phyloP scores from a whole-genome alignment of 257 asterid species.

The Sherardia arvensis region DNA sequence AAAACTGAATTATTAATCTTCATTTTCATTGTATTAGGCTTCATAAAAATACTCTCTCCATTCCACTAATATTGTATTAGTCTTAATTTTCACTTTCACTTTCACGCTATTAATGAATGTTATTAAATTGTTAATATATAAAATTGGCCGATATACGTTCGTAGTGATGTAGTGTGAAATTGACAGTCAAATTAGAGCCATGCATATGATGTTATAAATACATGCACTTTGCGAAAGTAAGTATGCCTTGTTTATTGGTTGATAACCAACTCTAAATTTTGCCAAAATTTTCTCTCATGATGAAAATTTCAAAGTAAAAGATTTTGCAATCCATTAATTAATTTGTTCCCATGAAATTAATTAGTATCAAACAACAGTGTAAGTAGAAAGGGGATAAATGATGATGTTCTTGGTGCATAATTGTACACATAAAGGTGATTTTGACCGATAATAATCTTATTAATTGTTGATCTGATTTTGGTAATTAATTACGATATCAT shows the following conservation, averaged over 20 bases:
- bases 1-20: too few species aligned
- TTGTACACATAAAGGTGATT: neutral
- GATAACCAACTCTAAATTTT: conserved; percentile 5
- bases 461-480: neutral
- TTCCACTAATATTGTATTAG: too few species aligned
- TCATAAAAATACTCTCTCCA: too few species aligned
- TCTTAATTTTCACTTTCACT: too few species aligned
- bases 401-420: neutral
- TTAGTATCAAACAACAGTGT: neutral
- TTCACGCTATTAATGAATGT: too few species aligned
- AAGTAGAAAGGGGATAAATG: neutral
- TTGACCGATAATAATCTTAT: neutral
- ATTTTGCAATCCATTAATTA: neutral
- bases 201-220: neutral
- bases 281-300: neutral
- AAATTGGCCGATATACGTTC: neutral
- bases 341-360: neutral
- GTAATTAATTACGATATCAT: neutral
- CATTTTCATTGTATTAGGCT: too few species aligned
- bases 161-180: neutral
- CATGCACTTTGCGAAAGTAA: neutral
- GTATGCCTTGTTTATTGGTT: conserved; percentile 2
- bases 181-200: neutral
- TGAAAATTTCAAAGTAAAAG: neutral
- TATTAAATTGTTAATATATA: too few species aligned